Base-by-base conservation (phyloP, 106 monocot genomes). In the Alisma plantagoaquatica region DNA sequence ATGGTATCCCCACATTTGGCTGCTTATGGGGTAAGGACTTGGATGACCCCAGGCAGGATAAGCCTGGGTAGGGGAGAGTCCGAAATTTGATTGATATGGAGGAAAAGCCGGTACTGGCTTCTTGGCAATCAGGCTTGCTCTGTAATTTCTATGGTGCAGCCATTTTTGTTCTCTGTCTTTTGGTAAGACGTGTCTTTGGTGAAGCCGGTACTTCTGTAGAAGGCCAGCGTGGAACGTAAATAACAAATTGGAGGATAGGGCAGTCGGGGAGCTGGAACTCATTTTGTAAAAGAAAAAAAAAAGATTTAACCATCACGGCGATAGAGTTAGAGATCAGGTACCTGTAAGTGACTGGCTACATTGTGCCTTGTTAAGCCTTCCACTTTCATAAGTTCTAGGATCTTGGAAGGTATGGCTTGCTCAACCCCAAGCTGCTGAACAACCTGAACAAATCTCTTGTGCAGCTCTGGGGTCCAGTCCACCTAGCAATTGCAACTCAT, bases 281-380 rank as follows among this genome's bases (percentile, higher is more conserved):
- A n/a, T n/a, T n/a, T n/a, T n/a, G n/a, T n/a, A n/a, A n/a, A n/a
- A n/a, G n/a, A n/a, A n/a, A n/a, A n/a, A n/a, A n/a, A n/a, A n/a
- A n/a, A n/a, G n/a, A n/a, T n/a, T n/a, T n/a, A n/a, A n/a, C n/a
- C n/a, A n/a, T n/a, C n/a, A n/a, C n/a, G n/a, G n/a, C n/a, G n/a
- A n/a, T n/a, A n/a, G n/a, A n/a, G n/a, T n/a, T n/a, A n/a, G n/a
- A n/a, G 11, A 23, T 18, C 3, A 43, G 21, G 29, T 23, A 93
- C 92, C 79, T 93, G 92, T 49, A 93, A 51, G 50, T 93, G 92
- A 62, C 92, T 93, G 29, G 92, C 86, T 22, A 93, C 68, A 61
- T 93, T 93, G 69, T 93, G 86, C 59, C 92, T 75, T 31, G 92
- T 93, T n/a, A 93, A 65, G 2, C 82, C 92, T 49, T 93, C 76